Evolutionary conservation across 1,284 basidiomycete genomes (phyloP), one percentile per base, ranked within the genome.

Genomic region (Sutorius eximius): DNA sequence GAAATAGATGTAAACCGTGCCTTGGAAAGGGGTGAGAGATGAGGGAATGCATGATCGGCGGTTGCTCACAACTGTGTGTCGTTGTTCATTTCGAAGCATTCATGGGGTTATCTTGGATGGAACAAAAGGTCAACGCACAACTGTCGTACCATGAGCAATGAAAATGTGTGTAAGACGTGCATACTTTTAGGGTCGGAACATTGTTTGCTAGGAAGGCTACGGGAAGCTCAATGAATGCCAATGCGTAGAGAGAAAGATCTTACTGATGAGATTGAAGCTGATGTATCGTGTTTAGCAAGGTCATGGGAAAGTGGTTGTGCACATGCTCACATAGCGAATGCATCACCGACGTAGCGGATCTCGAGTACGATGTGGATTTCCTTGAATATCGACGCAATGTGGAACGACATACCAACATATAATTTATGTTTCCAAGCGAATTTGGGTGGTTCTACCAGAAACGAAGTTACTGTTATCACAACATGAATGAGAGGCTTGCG

Each of bases 291-390:
- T 41, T 59, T 18, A 54, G 38, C 15, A 10, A 3, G 16, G 2
- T 43, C 22, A n/a, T 3, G 7, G 45, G 36, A 43, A 22, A 15
- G 9, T 33, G 27, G 18, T 22, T 2, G 2, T 37, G 27, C 6
- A 30, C 11, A 16, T 37, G 55, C 65, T 59, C 13, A 64, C 63
- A 62, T 54, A 5, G 47, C 53, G 20, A 68, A 30, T 11, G 37
- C 46, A 45, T 67, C 56, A 20, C 63, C 63, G 2, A 64, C 27
- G 30, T 68, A 68, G 5, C 65, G 63, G 13, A 64, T 61, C 63
- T 63, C 10, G 16, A 45, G 15, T 5, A 29, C 16, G 20, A 9
- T 8, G 18, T 40, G 5, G 9, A 18, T 37, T n/a, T n/a, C 36
- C 4, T 36, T 15, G 2, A 33, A 9, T 27, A 20, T 7, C 6